These are phyloP conservation scores for Vicia faba DNA, from an alignment of 306 rosid species.

Conservation along the genomic window DNA sequence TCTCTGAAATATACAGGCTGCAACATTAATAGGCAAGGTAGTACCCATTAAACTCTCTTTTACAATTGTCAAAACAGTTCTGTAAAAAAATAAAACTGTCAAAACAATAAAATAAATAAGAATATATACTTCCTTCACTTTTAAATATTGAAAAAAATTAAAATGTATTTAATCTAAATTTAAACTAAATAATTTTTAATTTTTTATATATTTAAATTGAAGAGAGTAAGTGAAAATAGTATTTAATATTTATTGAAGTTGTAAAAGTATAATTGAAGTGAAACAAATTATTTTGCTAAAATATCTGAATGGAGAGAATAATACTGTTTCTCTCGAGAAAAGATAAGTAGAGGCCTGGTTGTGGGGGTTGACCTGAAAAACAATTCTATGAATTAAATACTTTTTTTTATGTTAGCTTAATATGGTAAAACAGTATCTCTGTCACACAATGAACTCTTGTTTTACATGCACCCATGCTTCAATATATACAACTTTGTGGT, in stretches of 20 bases:
- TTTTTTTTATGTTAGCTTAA: constrained; percentile 41
- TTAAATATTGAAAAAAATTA: too few species aligned
- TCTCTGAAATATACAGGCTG: constrained; percentile 50
- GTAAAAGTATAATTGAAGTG: not conserved
- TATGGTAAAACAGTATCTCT: constrained; percentile 53
- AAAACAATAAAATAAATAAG: not conserved
- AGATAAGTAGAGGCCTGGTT: not conserved
- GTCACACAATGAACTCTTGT: constrained; percentile 41
- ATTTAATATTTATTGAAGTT: not conserved
- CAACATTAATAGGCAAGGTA: constrained; percentile 53
- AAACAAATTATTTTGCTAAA: not conserved
- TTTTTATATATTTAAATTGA: too few species aligned
- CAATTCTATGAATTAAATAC: constrained; percentile 28
- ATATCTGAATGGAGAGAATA: not conserved
- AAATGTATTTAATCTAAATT: too few species aligned
- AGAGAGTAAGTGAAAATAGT: not conserved
- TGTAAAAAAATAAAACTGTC: not conserved
- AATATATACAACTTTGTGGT: constrained; percentile 20
- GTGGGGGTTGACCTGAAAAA: constrained; percentile 43
- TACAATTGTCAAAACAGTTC: constrained; percentile 33
- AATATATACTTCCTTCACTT: not conserved
- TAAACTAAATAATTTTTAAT: too few species aligned
- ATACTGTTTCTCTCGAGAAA: not conserved
- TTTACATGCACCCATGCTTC: constrained; percentile 38
- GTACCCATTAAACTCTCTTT: constrained; percentile 44